These are phyloP conservation scores for Chiua virens DNA, from an alignment of 768 basidiomycete genomes.

Conservation along the genomic window DNA sequence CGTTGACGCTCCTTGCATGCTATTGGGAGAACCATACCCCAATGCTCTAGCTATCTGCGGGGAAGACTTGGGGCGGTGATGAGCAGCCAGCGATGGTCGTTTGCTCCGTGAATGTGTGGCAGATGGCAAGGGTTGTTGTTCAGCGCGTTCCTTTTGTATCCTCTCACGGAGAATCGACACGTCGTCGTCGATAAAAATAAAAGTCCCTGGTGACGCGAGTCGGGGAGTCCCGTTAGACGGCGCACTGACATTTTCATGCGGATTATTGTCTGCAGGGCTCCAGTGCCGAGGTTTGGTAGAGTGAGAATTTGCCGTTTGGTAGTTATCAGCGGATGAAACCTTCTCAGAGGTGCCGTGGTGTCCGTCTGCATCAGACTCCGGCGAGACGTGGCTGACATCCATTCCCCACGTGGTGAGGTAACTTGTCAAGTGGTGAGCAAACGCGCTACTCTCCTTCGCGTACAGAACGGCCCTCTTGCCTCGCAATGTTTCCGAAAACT, in stretches of 20 bases:
- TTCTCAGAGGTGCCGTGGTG: slow-evolving; percentile 19
- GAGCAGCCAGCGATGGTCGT: slow-evolving; percentile 63
- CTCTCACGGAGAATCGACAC: slow-evolving; percentile 75
- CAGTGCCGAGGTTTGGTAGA: slow-evolving; percentile 24
- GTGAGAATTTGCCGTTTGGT: slow-evolving; percentile 1
- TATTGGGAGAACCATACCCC: slow-evolving; percentile 35
- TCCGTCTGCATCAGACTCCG: slow-evolving; percentile 54
- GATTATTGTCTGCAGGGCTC: slow-evolving; percentile 12
- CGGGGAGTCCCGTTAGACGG: slow-evolving; percentile 25
- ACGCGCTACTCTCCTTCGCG: slow-evolving; percentile 82
- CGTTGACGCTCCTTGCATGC: slow-evolving; percentile 33
- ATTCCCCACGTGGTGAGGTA: slow-evolving; percentile 95
- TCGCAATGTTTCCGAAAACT: slow-evolving; percentile 79
- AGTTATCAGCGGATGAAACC: slow-evolving; percentile 7
- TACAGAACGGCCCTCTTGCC: slow-evolving; percentile 84
- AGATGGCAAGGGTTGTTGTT: slow-evolving; percentile 41
- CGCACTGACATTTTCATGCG: slow-evolving; percentile 20
- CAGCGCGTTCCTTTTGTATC: slow-evolving; percentile 64
- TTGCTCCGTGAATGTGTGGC: slow-evolving; percentile 47
- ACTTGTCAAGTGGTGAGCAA: slow-evolving; percentile 89
- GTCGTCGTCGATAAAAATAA: slow-evolving; percentile 94
- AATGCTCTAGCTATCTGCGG: slow-evolving; percentile 69
- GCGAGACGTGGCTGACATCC: slow-evolving; percentile 81
- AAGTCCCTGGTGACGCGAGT: slow-evolving; percentile 41
- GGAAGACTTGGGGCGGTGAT: slow-evolving; percentile 78